Base-by-base conservation (phyloP, 140 eudicot genomes). In the Bidens hawaiensis region DNA sequence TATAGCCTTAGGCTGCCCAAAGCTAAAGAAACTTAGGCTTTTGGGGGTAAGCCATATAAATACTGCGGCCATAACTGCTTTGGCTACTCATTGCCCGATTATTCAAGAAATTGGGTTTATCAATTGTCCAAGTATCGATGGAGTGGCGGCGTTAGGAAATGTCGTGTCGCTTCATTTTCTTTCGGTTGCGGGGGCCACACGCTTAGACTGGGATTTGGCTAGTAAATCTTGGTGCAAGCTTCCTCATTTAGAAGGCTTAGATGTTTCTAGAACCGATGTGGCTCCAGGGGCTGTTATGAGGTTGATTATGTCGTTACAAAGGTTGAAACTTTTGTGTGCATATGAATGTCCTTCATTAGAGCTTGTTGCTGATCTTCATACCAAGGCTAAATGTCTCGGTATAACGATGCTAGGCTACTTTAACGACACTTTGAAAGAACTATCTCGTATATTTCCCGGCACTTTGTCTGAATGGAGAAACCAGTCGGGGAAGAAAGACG, bases 181-280 rank as follows among this genome's bases (percentile, higher is more conserved):
- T 8, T 93, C 99, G 3, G 94, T 93, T 55, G 99, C 96, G 0
- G 99, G 99, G 52, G 78, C 96, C 18, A 73, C 83, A 11, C 65
- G 59, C 62, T 62, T 93, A 49, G 83, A 87, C 40, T 93, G 99
- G 99, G 76, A 17, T 34, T 70, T 65, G 65, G 96, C 61, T 4
- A 57, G 77, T 26, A 78, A 88, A 30, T 50, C 46, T 5, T 93
- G 96, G 99, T 34, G 62, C 67, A 75, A 72, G 69, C 75, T 93
- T 58, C 82, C 87, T 9, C 46, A 88, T 69, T 72, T 93, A 62
- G 75, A 41, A 36, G 96, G 96, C 5, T 58, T 93, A 55, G 99
- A 93, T 81, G 94, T 93, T 76, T 93, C 96, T 8, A 81, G 96
- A 76, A 85, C 99, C 1, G 83, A 93, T 65, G 65, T 88, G 33